These are phyloP conservation scores for Mycosphaerella arachidis DNA, from an alignment of 2,329 filamentous ascomycete genomes.

Conservation along the genomic window DNA sequence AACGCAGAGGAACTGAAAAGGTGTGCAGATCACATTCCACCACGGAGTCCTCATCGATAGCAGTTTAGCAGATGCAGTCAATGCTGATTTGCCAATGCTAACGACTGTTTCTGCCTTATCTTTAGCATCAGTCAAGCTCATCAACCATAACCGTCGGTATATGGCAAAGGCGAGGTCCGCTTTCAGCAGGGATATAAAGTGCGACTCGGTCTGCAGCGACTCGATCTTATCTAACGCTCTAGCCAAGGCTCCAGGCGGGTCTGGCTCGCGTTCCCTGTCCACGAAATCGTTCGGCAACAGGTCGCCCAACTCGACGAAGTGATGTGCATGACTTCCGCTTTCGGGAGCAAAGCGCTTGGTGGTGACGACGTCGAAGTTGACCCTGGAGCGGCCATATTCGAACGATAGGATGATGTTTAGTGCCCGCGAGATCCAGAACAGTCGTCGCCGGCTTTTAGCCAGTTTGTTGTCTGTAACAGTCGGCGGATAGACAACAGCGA, in stretches of 20 bases:
- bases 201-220: constrained; percentile 30
- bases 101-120: constrained; percentile 37
- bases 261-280: constrained; percentile 32
- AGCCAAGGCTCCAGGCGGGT: constrained; percentile 33
- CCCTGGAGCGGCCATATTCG: constrained; percentile 53
- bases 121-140: constrained; percentile 36
- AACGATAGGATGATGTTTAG: constrained; percentile 57
- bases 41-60: constrained; percentile 36
- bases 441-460: constrained; percentile 27
- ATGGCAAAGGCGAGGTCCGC: constrained; percentile 51
- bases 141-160: constrained; percentile 40
- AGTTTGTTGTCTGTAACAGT: constrained; percentile 31
- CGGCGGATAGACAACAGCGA: constrained; percentile 32
- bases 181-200: constrained; percentile 46
- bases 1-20: constrained; percentile 43
- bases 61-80: constrained; percentile 34
- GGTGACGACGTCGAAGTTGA: constrained; percentile 46
- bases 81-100: constrained; percentile 32
- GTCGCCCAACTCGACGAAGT: constrained; percentile 32
- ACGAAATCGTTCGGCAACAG: constrained; percentile 33
- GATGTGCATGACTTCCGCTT: constrained; percentile 26
- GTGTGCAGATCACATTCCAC: constrained; percentile 42
- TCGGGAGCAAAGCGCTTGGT: constrained; percentile 33
- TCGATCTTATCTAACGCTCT: constrained; percentile 31
- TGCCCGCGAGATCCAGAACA: constrained; percentile 51